Base-by-base conservation (phyloP, 352 stramenopile genomes). In the Pythium dissimile region DNA sequence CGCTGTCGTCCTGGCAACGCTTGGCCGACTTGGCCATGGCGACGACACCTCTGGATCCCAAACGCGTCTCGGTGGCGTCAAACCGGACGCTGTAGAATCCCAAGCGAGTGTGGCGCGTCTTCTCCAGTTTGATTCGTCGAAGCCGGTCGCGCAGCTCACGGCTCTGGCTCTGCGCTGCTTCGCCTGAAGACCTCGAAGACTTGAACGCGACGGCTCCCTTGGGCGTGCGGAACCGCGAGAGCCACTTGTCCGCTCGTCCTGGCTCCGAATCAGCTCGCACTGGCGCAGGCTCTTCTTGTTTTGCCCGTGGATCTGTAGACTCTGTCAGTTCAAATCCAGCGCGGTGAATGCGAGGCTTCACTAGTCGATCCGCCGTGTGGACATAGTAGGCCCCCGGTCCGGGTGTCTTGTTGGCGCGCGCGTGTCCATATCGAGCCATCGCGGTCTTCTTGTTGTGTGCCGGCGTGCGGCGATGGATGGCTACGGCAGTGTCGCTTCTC, bases 151-250 rank as follows among this genome's bases (percentile, higher is more conserved):
- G 45, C 20, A 56, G 54, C 1, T 49, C 38, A 1, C 54, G 54
- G 27, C 32, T 35, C 13, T 31, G 18, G 3, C 9, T 23, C 5
- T 15, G 12, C 2, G 20, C n/a, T 0, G 31, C 18, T 6, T 13
- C 8, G 3, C n/a, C 2, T 18, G 34, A 15, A 2, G 16, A 4
- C 13, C 11, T 51, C 3, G 45, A 24, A 15, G 28, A 5, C 18
- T 54, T 55, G 54, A 56, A 62, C 21, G 46, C 27, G 24, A 62
- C 54, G 0, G 54, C 54, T 5, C 54, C 54, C 26, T 56, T 55
- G 2, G 35, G 35, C 7, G 27, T 10, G 9, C 2, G 15, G 26
- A 54, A 51, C 12, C 21, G 54, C 9, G 54, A 62, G 12, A 62
- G 37, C 54, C 54, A 56, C 35, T 62, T 62, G 37, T 62, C 54